Evolutionary conservation across 2,329 filamentous ascomycete species (phyloP), one percentile per base, ranked within the genome.

Genomic region (Colletotrichum navitas): DNA sequence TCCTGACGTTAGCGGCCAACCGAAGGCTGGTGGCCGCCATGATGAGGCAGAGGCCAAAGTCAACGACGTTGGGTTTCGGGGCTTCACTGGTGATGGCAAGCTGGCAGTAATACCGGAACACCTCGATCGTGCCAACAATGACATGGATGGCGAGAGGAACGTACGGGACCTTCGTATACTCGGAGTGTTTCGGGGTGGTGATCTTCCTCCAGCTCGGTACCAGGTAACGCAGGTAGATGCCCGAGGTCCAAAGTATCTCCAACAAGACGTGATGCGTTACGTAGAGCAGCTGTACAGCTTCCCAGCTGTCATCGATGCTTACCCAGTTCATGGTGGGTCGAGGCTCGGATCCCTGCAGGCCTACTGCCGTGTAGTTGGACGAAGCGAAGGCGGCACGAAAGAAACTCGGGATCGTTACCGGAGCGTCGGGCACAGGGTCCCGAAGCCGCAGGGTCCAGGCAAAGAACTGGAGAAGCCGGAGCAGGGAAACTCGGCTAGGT

Each of bases 221-320:
- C 2, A 71, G 58, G 43, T 24, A 49, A n/a, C 34, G 66, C 8
- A 56, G 21, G 26, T 56, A 60, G 29, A 21, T 54, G 26, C 29
- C 51, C 16, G 43, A 58, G 12, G 49, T 60, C 26, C 43, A 72
- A 39, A 65, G 18, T 11, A 72, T 52, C 32, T 70, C 69, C 26
- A 72, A 34, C 18, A 60, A 56, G 54, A 65, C 21, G 14, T 18
- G 66, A 18, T 61, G 45, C 69, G 41, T 45, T 36, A 39, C 54
- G 54, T 51, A 70, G 5, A 70, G 51, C 16, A 43, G 58, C 5
- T 41, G 43, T 7, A 36, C 34, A 18, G 32, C 45, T 36, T 71
- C 58, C 58, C 51, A 58, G 64, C 26, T n/a, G 24, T 55, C 36
- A 32, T 43, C 61, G 56, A 63, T 26, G 45, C 14, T 34, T n/a